Conservation (phyloP, 495 filamentous ascomycete species). For the Annulohypoxylon nitens region DNA sequence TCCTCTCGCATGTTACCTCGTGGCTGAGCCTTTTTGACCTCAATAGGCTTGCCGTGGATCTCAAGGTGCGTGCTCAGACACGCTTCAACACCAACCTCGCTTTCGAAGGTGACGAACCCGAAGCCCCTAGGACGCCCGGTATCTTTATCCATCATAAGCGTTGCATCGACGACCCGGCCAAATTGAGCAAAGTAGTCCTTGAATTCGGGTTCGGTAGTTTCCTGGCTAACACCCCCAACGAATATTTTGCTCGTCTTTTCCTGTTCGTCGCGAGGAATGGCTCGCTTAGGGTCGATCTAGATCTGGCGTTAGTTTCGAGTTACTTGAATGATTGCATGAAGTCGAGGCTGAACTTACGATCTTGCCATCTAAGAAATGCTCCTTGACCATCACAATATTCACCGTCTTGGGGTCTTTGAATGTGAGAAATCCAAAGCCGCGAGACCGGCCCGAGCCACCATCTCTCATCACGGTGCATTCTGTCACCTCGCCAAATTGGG, state of each 20-base stretch:
- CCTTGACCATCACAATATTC: constrained; percentile 99
- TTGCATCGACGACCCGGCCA: constrained; percentile 95
- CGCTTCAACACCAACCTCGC: constrained; percentile 92
- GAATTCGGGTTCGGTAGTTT: constrained; percentile 95
- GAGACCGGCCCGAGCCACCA: constrained; percentile 89
- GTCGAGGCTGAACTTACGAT: constrained; percentile 76
- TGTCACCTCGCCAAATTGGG: constrained; percentile 95
- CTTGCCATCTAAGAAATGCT: constrained; percentile 97
- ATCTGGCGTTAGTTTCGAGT: constrained; percentile 24
- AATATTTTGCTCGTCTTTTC: constrained; percentile 99
- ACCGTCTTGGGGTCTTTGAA: constrained; percentile 98
- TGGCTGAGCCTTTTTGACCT: constrained; percentile 98
- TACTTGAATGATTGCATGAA: neutral
- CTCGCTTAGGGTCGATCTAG: constrained; percentile 97
- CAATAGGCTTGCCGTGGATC: constrained; percentile 94
- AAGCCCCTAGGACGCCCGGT: constrained; percentile 95
- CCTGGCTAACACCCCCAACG: constrained; percentile 96
- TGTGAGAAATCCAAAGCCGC: constrained; percentile 97
- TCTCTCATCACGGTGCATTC: constrained; percentile 99
- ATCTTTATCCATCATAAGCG: constrained; percentile 99
- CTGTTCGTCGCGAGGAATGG: constrained; percentile 97
- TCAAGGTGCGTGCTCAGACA: constrained; percentile 83
- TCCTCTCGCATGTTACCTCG: constrained; percentile 94
- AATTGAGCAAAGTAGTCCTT: constrained; percentile 97
- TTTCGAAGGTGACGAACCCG: constrained; percentile 99